Conservation (phyloP, 192 early-diverging fungal species). For the Dissophora ornata region DNA sequence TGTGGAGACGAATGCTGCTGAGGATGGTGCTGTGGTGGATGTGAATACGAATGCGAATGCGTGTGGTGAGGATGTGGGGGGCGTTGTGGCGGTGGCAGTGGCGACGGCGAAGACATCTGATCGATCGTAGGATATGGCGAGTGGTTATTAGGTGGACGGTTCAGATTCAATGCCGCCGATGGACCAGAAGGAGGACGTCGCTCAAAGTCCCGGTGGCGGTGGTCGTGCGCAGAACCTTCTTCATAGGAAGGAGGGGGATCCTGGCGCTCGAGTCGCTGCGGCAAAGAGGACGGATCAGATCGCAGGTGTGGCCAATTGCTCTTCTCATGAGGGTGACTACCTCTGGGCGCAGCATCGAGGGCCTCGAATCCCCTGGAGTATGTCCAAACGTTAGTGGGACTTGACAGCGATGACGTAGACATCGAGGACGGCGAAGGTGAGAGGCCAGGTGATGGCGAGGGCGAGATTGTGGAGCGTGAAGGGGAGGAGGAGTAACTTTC, state of each 20-base stretch:
- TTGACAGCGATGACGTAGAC: conserved; percentile 29
- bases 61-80: too few relatives aligned
- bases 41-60: conserved; percentile 19
- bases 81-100: too few relatives aligned
- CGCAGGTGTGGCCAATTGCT: background rate
- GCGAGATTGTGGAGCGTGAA: conserved; percentile 32
- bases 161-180: conserved; percentile 18
- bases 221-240: background rate
- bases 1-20: conserved; percentile 8
- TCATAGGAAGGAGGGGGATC: background rate
- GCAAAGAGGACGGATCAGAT: conserved; percentile 8
- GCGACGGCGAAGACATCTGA: too few relatives aligned
- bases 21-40: background rate
- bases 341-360: conserved; percentile 9
- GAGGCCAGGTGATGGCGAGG: conserved; percentile 23
- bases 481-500: conserved; percentile 38
- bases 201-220: conserved; percentile 7
- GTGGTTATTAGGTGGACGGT: background rate
- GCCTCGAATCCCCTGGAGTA: conserved; percentile 16
- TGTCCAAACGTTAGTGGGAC: conserved; percentile 36
- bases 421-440: conserved; percentile 41
- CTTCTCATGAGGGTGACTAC: background rate
- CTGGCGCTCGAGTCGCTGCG: background rate
- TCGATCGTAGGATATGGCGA: too few relatives aligned
- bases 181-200: conserved; percentile 16